Evolutionary conservation across 2,329 filamentous ascomycete species (phyloP).

Genomic region (Aotearoamyces nothofagi): DNA sequence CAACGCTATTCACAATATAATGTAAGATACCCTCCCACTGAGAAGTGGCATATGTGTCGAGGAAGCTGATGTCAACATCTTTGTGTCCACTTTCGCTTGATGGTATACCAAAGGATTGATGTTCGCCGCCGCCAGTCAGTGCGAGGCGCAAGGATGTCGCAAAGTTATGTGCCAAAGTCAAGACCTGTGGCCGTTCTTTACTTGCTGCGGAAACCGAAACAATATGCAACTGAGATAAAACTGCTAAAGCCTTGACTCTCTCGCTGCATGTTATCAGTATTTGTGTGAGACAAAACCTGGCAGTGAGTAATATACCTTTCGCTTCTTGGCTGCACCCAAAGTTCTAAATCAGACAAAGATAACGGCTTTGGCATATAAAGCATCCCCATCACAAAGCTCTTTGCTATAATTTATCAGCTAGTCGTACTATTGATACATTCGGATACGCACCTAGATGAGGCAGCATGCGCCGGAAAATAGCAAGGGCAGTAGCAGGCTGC

Average conservation of each 20-base stretch:
- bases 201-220: conserved; percentile 47
- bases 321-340: conserved; percentile 64
- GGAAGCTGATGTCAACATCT: conserved; percentile 51
- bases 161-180: conserved; percentile 71
- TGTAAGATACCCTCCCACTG: conserved; percentile 96
- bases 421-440: conserved; percentile 4
- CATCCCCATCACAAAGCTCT: conserved; percentile 90
- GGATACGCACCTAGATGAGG: conserved; percentile 59
- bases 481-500: conserved; percentile 87
- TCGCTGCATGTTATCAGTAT: conserved; percentile 32
- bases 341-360: conserved; percentile 64
- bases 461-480: conserved; percentile 94
- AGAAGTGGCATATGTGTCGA: conserved; percentile 72
- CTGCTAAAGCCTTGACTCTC: conserved; percentile 69
- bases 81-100: conserved; percentile 47
- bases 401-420: conserved; percentile 38
- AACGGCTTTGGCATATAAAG: conserved; percentile 80
- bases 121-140: conserved; percentile 71
- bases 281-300: conserved; percentile 1
- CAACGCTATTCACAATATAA: conserved; percentile 76
- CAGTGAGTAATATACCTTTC: conserved; percentile 38
- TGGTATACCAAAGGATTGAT: conserved; percentile 83
- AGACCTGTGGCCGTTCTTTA: conserved; percentile 50
- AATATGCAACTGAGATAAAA: conserved; percentile 78
- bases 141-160: conserved; percentile 70